These are phyloP conservation scores for Colletotrichum musicola DNA, from an alignment of 2,329 filamentous ascomycete species.

Conservation along the genomic window DNA sequence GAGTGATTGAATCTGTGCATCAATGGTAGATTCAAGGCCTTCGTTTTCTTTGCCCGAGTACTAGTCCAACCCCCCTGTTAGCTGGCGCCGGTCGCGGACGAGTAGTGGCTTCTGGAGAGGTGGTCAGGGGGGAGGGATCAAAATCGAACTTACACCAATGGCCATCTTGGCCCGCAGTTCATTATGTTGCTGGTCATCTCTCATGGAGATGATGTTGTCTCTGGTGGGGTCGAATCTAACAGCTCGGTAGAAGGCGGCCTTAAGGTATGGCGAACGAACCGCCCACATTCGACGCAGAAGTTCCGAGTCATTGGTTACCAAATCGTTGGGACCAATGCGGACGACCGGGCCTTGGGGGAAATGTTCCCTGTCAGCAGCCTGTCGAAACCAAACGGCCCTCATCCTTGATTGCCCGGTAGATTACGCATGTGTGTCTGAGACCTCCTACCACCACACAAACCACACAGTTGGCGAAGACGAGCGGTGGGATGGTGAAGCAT, in stretches of 20 bases:
- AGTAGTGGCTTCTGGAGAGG: neutral
- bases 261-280: conserved; percentile 48
- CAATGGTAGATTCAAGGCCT: conserved; percentile 62
- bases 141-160: conserved; percentile 50
- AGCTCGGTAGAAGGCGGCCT: conserved; percentile 55
- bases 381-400: conserved; percentile 20
- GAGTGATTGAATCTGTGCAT: conserved; percentile 59
- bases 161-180: conserved; percentile 61
- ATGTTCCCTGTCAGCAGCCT: conserved; percentile 38
- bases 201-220: conserved; percentile 50
- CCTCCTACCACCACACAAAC: conserved; percentile 8
- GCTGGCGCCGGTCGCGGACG: neutral
- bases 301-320: conserved; percentile 52
- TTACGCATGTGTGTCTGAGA: conserved; percentile 40
- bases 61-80: conserved; percentile 42
- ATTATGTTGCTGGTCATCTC: conserved; percentile 55
- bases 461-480: neutral
- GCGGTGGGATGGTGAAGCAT: neutral
- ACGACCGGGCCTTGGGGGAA: conserved; percentile 47
- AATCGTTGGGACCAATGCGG: conserved; percentile 51
- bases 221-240: conserved; percentile 47
- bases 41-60: conserved; percentile 68
- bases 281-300: conserved; percentile 50
- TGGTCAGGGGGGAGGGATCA: neutral
- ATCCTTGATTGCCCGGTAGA: conserved; percentile 10